phyloP scores from a whole-genome alignment of 2,329 filamentous ascomycete genomes.

The Xylaria sp. region DNA sequence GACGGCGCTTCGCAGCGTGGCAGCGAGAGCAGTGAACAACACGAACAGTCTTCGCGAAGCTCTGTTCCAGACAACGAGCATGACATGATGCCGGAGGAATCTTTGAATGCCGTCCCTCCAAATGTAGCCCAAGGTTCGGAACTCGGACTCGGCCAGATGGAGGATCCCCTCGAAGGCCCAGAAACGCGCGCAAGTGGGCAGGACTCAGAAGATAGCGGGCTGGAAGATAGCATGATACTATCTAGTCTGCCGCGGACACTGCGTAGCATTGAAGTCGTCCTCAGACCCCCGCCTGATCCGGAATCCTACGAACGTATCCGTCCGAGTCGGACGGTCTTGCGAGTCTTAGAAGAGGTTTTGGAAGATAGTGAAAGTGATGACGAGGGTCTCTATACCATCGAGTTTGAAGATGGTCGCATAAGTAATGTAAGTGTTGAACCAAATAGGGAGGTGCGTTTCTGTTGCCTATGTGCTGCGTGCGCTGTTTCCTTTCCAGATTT shows the following conservation, averaged over 20 bases:
- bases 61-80: constrained; percentile 2
- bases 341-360: constrained; percentile 52
- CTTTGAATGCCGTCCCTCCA: neutral
- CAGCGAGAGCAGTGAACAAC: neutral
- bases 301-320: constrained; percentile 44
- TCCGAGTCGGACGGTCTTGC: constrained; percentile 54
- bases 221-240: neutral
- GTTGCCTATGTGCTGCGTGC: constrained; percentile 1
- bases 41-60: neutral
- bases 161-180: constrained; percentile 12
- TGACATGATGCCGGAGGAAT: neutral
- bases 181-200: constrained; percentile 10
- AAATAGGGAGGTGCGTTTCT: neutral
- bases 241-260: constrained; percentile 28
- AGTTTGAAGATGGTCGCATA: constrained; percentile 60
- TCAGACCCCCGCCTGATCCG: constrained; percentile 44
- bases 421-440: constrained; percentile 55
- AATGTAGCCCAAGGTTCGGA: neutral
- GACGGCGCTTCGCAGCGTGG: constrained; percentile 21
- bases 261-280: constrained; percentile 47
- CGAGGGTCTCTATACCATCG: constrained; percentile 52
- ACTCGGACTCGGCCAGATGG: neutral
- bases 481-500: neutral
- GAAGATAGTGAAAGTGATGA: constrained; percentile 47
- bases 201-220: neutral